Percentiles rank a stretch among this genome's conserved stretches.
Evolutionary conservation across 1,139 yeast species (phyloP).

Genomic region (Kurtzmaniella quercitrusa): DNA sequence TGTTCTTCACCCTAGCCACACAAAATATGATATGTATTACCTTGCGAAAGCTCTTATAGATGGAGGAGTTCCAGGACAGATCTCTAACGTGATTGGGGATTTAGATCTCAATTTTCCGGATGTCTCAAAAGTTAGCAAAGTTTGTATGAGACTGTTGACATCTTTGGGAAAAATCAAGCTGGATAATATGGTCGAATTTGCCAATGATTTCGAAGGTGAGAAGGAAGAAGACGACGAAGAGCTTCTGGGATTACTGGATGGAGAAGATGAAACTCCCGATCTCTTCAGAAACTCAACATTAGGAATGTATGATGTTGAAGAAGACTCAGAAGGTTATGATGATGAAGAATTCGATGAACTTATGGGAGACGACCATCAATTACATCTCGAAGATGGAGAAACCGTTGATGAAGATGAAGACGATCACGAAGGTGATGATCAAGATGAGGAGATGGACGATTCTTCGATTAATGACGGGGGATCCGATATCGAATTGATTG

Average conservation of each 20-base stretch:
- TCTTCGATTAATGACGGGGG: conserved; percentile 17
- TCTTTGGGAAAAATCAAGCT: conserved; percentile 59
- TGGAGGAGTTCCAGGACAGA: conserved; percentile 53
- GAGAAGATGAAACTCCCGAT: conserved; percentile 77
- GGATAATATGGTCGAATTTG: conserved; percentile 56
- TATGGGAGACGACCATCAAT: conserved; percentile 19
- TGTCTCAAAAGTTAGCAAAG: conserved; percentile 53
- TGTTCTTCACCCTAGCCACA: conserved; percentile 43
- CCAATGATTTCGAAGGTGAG: conserved; percentile 40
- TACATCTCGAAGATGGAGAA: conserved; percentile 14
- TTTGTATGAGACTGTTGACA: conserved; percentile 58
- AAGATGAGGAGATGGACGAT: conserved; percentile 15
- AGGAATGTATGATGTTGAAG: conserved; percentile 90
- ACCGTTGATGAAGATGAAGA: conserved; percentile 20
- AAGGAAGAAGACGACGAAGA: conserved; percentile 47
- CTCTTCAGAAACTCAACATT: conserved; percentile 81
- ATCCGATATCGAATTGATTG: conserved; percentile 39
- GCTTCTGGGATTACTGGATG: conserved; percentile 32
- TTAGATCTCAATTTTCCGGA: conserved; percentile 72
- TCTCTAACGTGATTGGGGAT: conserved; percentile 56
- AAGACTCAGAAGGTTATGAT: conserved; percentile 55
- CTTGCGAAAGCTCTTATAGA: conserved; percentile 65
- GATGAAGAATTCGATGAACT: conserved; percentile 31
- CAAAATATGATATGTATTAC: conserved; percentile 55
- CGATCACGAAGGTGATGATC: conserved; percentile 20